Evolutionary conservation across 192 early-diverging fungal genomes (phyloP), one percentile per base, ranked within the genome.

Genomic region (Mortierella antarctica): DNA sequence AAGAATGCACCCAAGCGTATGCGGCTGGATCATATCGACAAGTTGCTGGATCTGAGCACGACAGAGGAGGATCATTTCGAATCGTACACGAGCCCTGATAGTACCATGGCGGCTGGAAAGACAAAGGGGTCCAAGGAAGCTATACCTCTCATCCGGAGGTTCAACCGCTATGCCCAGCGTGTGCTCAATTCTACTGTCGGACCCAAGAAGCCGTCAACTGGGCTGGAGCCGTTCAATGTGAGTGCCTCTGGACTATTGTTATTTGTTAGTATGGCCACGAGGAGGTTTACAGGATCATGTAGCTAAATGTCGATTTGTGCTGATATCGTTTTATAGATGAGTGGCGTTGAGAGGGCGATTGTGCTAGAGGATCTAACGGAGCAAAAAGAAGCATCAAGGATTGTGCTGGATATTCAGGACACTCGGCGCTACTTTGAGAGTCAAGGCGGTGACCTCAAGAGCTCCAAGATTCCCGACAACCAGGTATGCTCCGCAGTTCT

Each of bases 101-200:
- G 72, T 60, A 71, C 70, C 13, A 83, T 82, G 71, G 59, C 65
- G 44, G 67, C 58, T 17, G 71, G 73, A 65, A 65, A 82, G 31
- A 71, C 67, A 51, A 74, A 74, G 46, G 63, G 59, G 42, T 67
- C 56, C 7, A 62, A 86, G 23, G 86, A 93, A n/a, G 88, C 86
- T 15, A 87, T 94, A 55, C 89, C 95, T 12, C 84, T 99, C 18
- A 93, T 99, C 63, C 81, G 95, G 54, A 81, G 92, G 31, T 95
- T 96, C 74, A 99, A 99, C 71, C 91, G 94, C 53, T 96, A 97
- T 65, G 94, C 95, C 5, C 89, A 92, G 75, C 84, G 92, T 7
- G 92, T 98, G 5, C 76, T 99, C 11, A 88, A 93, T 54, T 70
- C 84, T 6, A 67, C 79, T 9, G 54, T 79, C 2, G 74, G 69